Evolutionary conservation across 2,329 filamentous ascomycete genomes (phyloP).

Genomic region (Colletotrichum melonis): DNA sequence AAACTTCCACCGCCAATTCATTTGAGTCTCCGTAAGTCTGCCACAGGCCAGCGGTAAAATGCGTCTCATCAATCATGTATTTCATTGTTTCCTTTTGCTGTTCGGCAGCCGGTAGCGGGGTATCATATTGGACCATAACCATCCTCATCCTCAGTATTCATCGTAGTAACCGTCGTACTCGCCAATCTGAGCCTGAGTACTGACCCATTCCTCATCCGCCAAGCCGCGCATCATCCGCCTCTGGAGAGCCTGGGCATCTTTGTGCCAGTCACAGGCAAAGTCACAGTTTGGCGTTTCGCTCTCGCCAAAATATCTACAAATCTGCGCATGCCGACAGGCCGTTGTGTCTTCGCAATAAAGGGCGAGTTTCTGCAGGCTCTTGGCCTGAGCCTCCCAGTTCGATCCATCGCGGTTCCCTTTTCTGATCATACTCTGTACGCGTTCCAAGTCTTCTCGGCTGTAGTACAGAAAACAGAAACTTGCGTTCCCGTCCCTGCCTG

Average conservation of each 20-base stretch:
- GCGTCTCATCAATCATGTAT: neutral
- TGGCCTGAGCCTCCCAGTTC: constrained; percentile 62
- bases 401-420: constrained; percentile 56
- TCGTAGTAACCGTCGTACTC: constrained; percentile 67
- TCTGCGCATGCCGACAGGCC: constrained; percentile 79
- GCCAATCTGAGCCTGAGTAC: constrained; percentile 70
- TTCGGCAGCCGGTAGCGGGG: neutral
- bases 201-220: constrained; percentile 71
- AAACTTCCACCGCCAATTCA: neutral
- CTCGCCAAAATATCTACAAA: constrained; percentile 84
- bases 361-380: constrained; percentile 76
- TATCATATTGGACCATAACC: neutral
- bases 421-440: constrained; percentile 69
- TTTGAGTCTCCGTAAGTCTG: neutral
- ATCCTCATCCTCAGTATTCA: constrained; percentile 43
- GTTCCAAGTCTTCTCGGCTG: constrained; percentile 85
- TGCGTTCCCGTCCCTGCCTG: constrained; percentile 89
- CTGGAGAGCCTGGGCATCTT: constrained; percentile 70
- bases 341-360: constrained; percentile 83
- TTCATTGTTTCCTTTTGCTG: neutral
- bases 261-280: constrained; percentile 83
- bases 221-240: constrained; percentile 66
- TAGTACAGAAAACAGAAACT: constrained; percentile 92
- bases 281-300: constrained; percentile 68
- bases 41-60: neutral